phyloP scores from a whole-genome alignment of 768 basidiomycete species.

The Podaxis sp. region DNA sequence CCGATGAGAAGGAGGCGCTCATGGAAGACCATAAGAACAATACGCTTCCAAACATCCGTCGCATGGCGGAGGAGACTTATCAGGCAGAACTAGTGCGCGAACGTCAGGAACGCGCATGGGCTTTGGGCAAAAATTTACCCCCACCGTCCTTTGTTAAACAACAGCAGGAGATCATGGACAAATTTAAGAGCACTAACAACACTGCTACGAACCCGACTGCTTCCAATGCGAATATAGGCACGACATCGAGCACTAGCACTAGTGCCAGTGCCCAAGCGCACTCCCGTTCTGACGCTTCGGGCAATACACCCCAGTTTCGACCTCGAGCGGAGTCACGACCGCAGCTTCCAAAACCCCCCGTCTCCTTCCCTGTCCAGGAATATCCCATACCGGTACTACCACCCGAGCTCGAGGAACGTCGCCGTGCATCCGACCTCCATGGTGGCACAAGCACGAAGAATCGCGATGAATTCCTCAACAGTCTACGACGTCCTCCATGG shows the following conservation, averaged over 20 bases:
- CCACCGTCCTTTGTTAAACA: slow-evolving; percentile 31
- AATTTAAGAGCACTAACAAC: slow-evolving; percentile 35
- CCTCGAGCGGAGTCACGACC: not conserved
- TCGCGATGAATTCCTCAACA: slow-evolving; percentile 6
- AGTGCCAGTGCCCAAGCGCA: not conserved
- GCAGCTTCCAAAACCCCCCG: not conserved
- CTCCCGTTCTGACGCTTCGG: not conserved
- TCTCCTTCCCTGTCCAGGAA: not conserved
- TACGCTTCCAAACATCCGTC: slow-evolving; percentile 43
- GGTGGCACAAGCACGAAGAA: slow-evolving; percentile 6
- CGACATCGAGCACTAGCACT: not conserved
- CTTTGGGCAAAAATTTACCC: slow-evolving; percentile 33
- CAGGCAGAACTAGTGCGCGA: slow-evolving; percentile 44
- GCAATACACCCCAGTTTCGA: not conserved
- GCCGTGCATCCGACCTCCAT: slow-evolving; percentile 8
- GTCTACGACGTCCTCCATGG: not conserved
- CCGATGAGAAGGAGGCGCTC: slow-evolving; percentile 31
- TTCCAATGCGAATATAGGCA: slow-evolving; percentile 15
- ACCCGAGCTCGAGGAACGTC: slow-evolving; percentile 12
- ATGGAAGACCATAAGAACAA: slow-evolving; percentile 34
- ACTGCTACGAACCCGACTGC: slow-evolving; percentile 9
- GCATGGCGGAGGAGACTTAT: slow-evolving; percentile 47
- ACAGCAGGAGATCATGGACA: slow-evolving; percentile 46
- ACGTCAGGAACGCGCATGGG: slow-evolving; percentile 50
- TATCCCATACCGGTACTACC: slow-evolving; percentile 12